Evolutionary conservation across 805 yeast genomes (phyloP).

Genomic region (Cyberlindnera bimundalis): DNA sequence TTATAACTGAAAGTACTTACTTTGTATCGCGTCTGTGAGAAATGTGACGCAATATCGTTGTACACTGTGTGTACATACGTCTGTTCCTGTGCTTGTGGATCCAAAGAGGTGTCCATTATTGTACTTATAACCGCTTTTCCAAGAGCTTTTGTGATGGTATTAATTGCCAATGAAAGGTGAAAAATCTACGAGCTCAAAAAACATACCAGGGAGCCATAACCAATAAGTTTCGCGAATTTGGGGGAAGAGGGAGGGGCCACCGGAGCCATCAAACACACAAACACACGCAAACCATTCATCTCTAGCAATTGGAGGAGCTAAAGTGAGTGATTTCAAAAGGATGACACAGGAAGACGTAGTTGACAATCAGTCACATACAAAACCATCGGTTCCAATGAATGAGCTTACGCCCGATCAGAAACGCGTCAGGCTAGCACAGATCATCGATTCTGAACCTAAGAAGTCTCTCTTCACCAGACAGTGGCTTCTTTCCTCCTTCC

Average conservation of each 20-base stretch:
- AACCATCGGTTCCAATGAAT: not conserved
- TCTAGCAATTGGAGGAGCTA: too few relatives aligned
- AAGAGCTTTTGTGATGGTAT: not conserved
- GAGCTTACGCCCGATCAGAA: slow-evolving; percentile 2
- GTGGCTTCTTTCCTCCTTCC: slow-evolving; percentile 21
- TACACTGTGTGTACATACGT: slow-evolving; percentile 87
- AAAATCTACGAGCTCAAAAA: not conserved
- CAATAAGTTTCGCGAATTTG: not conserved
- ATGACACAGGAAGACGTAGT: not conserved
- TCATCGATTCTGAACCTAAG: slow-evolving; percentile 21
- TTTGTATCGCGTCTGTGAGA: slow-evolving; percentile 88
- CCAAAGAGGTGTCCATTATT: slow-evolving; percentile 30
- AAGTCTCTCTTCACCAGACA: slow-evolving; percentile 23
- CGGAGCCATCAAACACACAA: too few relatives aligned
- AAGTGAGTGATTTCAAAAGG: too few relatives aligned
- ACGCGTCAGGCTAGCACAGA: slow-evolving; percentile 3
- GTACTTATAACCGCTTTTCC: too few relatives aligned
- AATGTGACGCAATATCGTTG: slow-evolving; percentile 88
- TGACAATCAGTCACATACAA: not conserved
- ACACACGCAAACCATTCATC: too few relatives aligned
- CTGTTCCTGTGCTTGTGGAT: slow-evolving; percentile 62
- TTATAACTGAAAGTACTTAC: too few relatives aligned
- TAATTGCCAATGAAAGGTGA: not conserved
- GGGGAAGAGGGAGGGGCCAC: too few relatives aligned
- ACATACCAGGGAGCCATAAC: not conserved